Percentiles rank a stretch among this genome's conserved stretches.
phyloP scores from a whole-genome alignment of 192 early-diverging fungal genomes.

The Podochytrium sp. region DNA sequence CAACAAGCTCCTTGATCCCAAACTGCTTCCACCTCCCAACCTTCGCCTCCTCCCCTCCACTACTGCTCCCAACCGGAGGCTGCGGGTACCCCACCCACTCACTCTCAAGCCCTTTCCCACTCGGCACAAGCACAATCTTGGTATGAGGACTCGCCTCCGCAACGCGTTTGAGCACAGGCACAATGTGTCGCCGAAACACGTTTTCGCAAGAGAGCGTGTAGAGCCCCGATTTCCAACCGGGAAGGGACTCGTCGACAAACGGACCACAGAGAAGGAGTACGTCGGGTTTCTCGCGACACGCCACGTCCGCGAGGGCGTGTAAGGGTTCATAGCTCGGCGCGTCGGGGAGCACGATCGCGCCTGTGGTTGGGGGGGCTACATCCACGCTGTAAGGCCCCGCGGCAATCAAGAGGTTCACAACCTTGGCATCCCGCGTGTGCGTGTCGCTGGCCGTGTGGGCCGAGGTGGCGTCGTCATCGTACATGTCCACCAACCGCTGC shows the following conservation, averaged over 20 bases:
- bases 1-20: slow-evolving; percentile 28
- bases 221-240: not conserved
- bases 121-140: slow-evolving; percentile 71
- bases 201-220: slow-evolving; percentile 32
- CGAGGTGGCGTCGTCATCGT: slow-evolving; percentile 12
- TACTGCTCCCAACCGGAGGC: slow-evolving; percentile 62
- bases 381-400: slow-evolving; percentile 88
- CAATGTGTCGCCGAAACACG: slow-evolving; percentile 64
- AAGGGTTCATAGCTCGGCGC: slow-evolving; percentile 72
- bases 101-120: slow-evolving; percentile 73
- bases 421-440: slow-evolving; percentile 25
- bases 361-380: too few species aligned
- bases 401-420: slow-evolving; percentile 70
- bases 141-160: slow-evolving; percentile 8
- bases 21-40: slow-evolving; percentile 27
- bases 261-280: slow-evolving; percentile 74
- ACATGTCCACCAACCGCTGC: slow-evolving; percentile 46
- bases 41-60: slow-evolving; percentile 14
- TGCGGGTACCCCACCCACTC: slow-evolving; percentile 84
- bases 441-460: slow-evolving; percentile 13
- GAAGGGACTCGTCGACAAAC: slow-evolving; percentile 52
- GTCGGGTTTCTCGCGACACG: slow-evolving; percentile 71
- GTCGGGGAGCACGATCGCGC: slow-evolving; percentile 34
- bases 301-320: slow-evolving; percentile 68
- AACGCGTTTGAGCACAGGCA: slow-evolving; percentile 59